Base-by-base conservation (phyloP, 805 yeast genomes). In the Starmerella bombi region DNA sequence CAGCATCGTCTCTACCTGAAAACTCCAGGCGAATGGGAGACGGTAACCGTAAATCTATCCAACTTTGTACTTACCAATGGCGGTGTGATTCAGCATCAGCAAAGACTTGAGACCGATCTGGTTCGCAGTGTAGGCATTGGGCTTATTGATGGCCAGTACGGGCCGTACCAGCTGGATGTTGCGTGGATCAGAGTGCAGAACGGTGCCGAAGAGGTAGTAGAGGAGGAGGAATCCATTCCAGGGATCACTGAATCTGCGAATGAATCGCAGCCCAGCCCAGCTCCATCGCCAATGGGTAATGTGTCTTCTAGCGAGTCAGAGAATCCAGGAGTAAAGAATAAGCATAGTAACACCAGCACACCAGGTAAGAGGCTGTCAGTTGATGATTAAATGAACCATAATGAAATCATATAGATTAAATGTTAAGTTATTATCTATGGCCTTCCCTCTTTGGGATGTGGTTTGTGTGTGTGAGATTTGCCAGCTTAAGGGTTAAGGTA, bases 1-100 rank as follows among this genome's bases (percentile, higher is more conserved):
- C 94, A 83, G 59, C 93, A 83, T 58, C 61, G 94, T 18, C 63
- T 83, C 47, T 83, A 80, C 51, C 61, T 80, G 48, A 72, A 74
- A 49, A 70, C 65, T 31, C 83, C 82, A 4, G 82, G 84, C 2
- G 66, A 74, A 46, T 82, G 93, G 93, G 91, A 83, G 56, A 78
- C 84, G 1, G 84, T 82, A 12, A 72, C 77, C 22, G 75, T 83
- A 25, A 84, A 91, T 34, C 63, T 83, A 37, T 71, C 74, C 49
- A 85, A 79, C 54, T 81, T 83, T 59, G 85, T 83, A 38, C 67
- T 82, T 59, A 83, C 93, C 18, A 81, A 80, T 57, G 75, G 80
- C 67, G 94, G 94, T n/a, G 66, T 69, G 32, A 68, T 71, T 32
- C 79, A 74, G 58, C 67, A 66, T 40, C 76, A 74, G 50, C 64